Evolutionary conservation across 1,284 basidiomycete genomes (phyloP).

Genomic region (Pisolithus thermaeus): DNA sequence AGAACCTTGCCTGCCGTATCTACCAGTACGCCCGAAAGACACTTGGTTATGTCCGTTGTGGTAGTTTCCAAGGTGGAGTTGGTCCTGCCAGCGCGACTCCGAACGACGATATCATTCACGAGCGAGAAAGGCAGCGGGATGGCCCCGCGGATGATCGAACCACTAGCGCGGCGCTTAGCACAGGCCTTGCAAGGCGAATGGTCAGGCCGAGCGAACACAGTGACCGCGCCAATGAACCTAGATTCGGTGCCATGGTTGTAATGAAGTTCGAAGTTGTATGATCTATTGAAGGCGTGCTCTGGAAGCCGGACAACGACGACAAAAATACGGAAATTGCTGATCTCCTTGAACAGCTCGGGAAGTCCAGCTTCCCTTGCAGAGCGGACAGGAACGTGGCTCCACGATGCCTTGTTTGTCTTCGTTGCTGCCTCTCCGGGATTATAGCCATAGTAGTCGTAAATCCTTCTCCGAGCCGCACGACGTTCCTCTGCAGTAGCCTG

Average conservation of each 20-base stretch:
- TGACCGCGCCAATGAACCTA: slow-evolving; percentile 13
- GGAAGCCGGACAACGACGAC: slow-evolving; percentile 18
- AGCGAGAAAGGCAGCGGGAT: slow-evolving; percentile 15
- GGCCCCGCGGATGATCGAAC: slow-evolving; percentile 16
- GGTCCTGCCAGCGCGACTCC: neutral
- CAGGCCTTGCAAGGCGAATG: slow-evolving; percentile 20
- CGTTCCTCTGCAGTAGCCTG: slow-evolving; percentile 10
- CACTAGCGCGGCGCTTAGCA: slow-evolving; percentile 10
- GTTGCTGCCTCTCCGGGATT: slow-evolving; percentile 11
- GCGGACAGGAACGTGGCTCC: slow-evolving; percentile 17
- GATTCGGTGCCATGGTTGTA: slow-evolving; percentile 11
- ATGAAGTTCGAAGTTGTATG: slow-evolving; percentile 16
- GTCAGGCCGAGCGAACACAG: slow-evolving; percentile 20
- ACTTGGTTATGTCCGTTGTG: slow-evolving; percentile 7
- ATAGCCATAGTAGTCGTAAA: slow-evolving; percentile 17
- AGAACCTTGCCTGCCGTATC: slow-evolving; percentile 14
- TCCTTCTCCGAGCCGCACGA: slow-evolving; percentile 15
- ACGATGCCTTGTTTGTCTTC: slow-evolving; percentile 1
- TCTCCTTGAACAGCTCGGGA: slow-evolving; percentile 12
- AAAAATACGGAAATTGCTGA: slow-evolving; percentile 18
- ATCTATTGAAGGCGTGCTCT: slow-evolving; percentile 17
- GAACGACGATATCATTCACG: slow-evolving; percentile 16
- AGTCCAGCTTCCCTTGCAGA: slow-evolving; percentile 4
- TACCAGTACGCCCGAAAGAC: slow-evolving; percentile 12
- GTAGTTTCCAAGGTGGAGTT: slow-evolving; percentile 9